Evolutionary conservation across 2,329 filamentous ascomycete genomes (phyloP).

Genomic region (Clonostachys sp.): DNA sequence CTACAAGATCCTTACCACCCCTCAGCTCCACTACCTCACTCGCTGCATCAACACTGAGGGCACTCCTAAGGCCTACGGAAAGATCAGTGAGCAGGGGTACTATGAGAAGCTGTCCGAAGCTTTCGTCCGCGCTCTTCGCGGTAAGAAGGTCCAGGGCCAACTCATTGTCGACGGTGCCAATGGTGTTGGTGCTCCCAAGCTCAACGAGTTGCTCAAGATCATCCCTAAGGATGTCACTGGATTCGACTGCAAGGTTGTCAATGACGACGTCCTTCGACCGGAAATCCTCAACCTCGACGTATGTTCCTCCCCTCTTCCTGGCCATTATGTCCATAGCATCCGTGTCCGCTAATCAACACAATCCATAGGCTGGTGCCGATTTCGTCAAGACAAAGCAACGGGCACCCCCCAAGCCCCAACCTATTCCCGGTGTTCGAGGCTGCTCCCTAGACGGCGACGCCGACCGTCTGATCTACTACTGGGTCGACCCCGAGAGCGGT

Average conservation of each 20-base stretch:
- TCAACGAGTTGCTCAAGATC: constrained; percentile 80
- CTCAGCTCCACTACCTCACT: constrained; percentile 96
- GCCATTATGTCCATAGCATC: no score
- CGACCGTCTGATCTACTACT: constrained; percentile 94
- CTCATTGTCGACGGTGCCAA: constrained; percentile 94
- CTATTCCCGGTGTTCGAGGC: constrained; percentile 70
- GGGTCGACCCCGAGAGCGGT: constrained; percentile 71
- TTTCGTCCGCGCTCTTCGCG: constrained; percentile 78
- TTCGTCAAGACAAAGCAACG: constrained; percentile 97
- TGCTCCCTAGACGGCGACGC: constrained; percentile 94
- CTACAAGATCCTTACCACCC: constrained; percentile 89
- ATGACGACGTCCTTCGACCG: constrained; percentile 87
- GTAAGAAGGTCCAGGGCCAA: constrained; percentile 66
- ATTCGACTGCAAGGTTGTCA: constrained; percentile 81
- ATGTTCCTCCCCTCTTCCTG: constrained; percentile 20
- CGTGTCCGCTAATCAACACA: no score
- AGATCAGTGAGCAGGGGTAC: constrained; percentile 86
- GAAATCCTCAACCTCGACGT: constrained; percentile 87
- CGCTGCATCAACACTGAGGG: constrained; percentile 91
- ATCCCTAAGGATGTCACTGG: constrained; percentile 66
- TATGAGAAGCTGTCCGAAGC: constrained; percentile 87
- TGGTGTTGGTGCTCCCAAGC: constrained; percentile 89
- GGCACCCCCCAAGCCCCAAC: constrained; percentile 78
- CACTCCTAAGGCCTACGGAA: constrained; percentile 81
- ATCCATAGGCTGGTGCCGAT: constrained; percentile 78